A percentile compares a stretch with the other conserved stretches of the same genome.
phyloP scores from a whole-genome alignment of 148 eudicot species.

The Oxyria digyna region DNA sequence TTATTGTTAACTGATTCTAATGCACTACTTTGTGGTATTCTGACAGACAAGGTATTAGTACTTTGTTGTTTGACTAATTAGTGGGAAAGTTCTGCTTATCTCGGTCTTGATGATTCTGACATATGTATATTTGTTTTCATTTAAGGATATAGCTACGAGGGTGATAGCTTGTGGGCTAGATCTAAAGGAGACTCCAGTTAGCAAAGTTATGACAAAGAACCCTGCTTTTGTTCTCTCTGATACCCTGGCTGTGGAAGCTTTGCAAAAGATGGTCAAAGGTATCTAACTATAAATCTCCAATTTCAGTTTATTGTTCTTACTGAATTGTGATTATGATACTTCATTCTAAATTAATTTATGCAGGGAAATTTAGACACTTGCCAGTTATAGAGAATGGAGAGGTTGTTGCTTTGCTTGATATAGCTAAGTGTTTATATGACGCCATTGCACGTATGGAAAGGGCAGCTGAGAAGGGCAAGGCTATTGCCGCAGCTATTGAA shows the following conservation, averaged over 20 bases:
- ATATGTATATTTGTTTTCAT: slow-evolving; percentile 5
- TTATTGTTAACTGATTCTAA: slow-evolving; percentile 86
- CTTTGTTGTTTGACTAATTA: background rate
- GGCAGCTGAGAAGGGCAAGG: slow-evolving; percentile 98
- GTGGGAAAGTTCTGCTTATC: background rate
- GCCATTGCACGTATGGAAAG: slow-evolving; percentile 96
- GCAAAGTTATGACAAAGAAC: slow-evolving; percentile 89
- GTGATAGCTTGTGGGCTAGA: slow-evolving; percentile 70
- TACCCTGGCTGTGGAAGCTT: slow-evolving; percentile 87
- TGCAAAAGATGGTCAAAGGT: slow-evolving; percentile 98
- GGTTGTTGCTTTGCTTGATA: slow-evolving; percentile 92
- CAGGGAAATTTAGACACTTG: slow-evolving; percentile 96
- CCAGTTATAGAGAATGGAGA: slow-evolving; percentile 95
- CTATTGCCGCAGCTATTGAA: slow-evolving; percentile 83
- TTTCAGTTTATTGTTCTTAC: background rate
- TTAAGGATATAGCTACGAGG: slow-evolving; percentile 85
- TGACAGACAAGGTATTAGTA: slow-evolving; percentile 73
- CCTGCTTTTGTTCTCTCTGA: slow-evolving; percentile 91
- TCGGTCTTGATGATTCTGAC: background rate
- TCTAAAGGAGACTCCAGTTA: slow-evolving; percentile 82
- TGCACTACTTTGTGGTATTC: slow-evolving; percentile 88
- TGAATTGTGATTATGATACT: background rate
- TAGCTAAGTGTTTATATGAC: slow-evolving; percentile 94
- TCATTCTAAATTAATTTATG: slow-evolving; percentile 17
- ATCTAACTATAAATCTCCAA: background rate